phyloP scores from a whole-genome alignment of 2,329 filamentous ascomycete species.

The Talaromyces sp. region DNA sequence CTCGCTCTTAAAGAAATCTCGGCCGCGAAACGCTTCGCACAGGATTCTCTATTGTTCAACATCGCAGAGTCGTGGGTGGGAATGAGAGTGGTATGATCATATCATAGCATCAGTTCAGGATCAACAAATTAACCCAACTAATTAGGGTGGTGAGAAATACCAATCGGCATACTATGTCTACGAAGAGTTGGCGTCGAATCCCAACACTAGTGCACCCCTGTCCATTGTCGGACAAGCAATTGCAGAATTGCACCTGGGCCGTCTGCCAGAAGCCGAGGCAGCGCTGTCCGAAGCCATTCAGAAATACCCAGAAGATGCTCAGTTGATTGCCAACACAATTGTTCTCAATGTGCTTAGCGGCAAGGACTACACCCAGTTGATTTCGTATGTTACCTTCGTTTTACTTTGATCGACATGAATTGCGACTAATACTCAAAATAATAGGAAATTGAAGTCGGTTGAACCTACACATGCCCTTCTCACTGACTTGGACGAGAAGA shows the following conservation, averaged over 20 bases:
- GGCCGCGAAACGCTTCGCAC: slow-evolving; percentile 84
- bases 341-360: slow-evolving; percentile 74
- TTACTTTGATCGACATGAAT: background rate
- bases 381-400: slow-evolving; percentile 46
- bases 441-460: slow-evolving; percentile 41
- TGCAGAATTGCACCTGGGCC: slow-evolving; percentile 83
- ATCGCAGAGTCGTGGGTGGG: slow-evolving; percentile 94
- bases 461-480: slow-evolving; percentile 67
- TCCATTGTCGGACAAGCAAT: slow-evolving; percentile 83
- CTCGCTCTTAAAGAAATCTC: slow-evolving; percentile 85
- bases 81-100: slow-evolving; percentile 64
- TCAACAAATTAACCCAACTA: background rate
- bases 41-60: slow-evolving; percentile 90
- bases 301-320: slow-evolving; percentile 64
- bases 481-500: slow-evolving; percentile 75
- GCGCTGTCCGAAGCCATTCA: slow-evolving; percentile 75
- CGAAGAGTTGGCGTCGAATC: slow-evolving; percentile 87
- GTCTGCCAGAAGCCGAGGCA: slow-evolving; percentile 80
- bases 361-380: slow-evolving; percentile 60
- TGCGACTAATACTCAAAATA: background rate
- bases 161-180: slow-evolving; percentile 97
- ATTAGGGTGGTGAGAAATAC: slow-evolving; percentile 86
- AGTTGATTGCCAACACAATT: slow-evolving; percentile 75
- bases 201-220: slow-evolving; percentile 69
- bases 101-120: background rate